A percentile compares a stretch with the other conserved stretches of the same genome.
Conservation (phyloP, 805 yeast species). For the Saccharomyces kudriavzevii region DNA sequence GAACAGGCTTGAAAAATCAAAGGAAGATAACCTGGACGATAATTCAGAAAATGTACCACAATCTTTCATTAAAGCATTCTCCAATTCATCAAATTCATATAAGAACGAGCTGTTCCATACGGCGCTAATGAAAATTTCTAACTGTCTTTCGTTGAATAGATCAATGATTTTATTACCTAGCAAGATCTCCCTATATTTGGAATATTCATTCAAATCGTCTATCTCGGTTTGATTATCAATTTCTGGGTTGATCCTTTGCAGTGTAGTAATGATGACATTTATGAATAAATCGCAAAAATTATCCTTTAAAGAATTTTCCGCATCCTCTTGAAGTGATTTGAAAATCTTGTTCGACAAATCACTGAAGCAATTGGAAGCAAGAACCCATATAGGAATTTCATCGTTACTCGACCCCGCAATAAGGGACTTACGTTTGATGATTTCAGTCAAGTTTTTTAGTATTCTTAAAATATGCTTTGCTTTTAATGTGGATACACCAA, state of each 20-base stretch:
- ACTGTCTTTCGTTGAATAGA: slow-evolving; percentile 24
- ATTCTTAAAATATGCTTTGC: slow-evolving; percentile 42
- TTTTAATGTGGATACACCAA: slow-evolving; percentile 31
- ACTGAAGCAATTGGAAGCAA: slow-evolving; percentile 38
- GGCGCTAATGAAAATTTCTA: slow-evolving; percentile 39
- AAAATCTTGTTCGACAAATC: slow-evolving; percentile 26
- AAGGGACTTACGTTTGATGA: slow-evolving; percentile 38
- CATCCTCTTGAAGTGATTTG: slow-evolving; percentile 1
- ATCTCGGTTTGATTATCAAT: slow-evolving; percentile 33
- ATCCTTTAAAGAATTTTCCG: slow-evolving; percentile 4
- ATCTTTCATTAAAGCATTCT: slow-evolving; percentile 29
- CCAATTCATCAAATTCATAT: slow-evolving; percentile 52
- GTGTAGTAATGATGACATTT: slow-evolving; percentile 25
- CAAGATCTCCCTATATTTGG: slow-evolving; percentile 34
- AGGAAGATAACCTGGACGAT: slow-evolving; percentile 32
- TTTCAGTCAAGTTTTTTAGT: slow-evolving; percentile 44
- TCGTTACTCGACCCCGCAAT: slow-evolving; percentile 16
- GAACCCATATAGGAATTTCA: slow-evolving; percentile 44
- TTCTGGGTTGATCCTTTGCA: slow-evolving; percentile 19
- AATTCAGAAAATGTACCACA: slow-evolving; percentile 31
- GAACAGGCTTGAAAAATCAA: slow-evolving; percentile 42
- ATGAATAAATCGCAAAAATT: slow-evolving; percentile 24
- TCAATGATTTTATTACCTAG: slow-evolving; percentile 33
- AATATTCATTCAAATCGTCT: slow-evolving; percentile 40
- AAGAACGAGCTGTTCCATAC: slow-evolving; percentile 55